Base-by-base conservation (phyloP, 2,329 filamentous ascomycete genomes). In the Aspergillus brunneoviolaceus region DNA sequence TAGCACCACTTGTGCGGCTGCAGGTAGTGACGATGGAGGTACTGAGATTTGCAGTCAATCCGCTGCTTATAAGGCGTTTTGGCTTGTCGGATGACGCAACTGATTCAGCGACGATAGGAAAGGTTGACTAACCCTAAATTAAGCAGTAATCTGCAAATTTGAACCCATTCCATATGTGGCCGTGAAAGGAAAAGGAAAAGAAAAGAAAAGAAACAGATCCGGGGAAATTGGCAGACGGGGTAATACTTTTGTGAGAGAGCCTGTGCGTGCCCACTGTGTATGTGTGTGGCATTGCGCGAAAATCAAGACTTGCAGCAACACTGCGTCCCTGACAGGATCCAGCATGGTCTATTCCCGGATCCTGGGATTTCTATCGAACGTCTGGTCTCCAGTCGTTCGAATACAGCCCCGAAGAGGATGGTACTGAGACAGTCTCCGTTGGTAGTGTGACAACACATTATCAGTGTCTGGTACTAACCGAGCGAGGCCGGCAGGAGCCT, bases 191-290 rank as follows among this genome's bases (percentile, higher is more conserved):
- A 16, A 63, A 29, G 2, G 27, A 29, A 29, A 29, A 29, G 57
- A 51, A 60, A 61, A 52, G 57, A 16, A 63, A 66, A 58, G 62
- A 63, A 64, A 61, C 67, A 62, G 66, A 69, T 65, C 69, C 67
- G 66, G 65, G 67, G 69, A 70, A 65, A 68, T 63, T 63, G 69
- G 39, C 39, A 45, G 6, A 64, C 66, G 67, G 68, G 65, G 62
- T 57, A 63, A 66, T 65, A 58, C 56, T 63, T 64, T 69, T 63
- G 64, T 63, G 66, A 69, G 65, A 45, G 16, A 60, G 52, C 51
- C 57, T 52, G 63, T 67, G 65, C 61, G 64, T 65, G 63, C 59
- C 49, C 60, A 50, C 57, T 64, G 58, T 47, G 51, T 63, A 59
- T 60, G 63, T 65, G 64, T 63, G 65, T 67, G 63, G 65, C 65